Evolutionary conservation across 768 basidiomycete species (phyloP).

Genomic region (Grammothele lineata): DNA sequence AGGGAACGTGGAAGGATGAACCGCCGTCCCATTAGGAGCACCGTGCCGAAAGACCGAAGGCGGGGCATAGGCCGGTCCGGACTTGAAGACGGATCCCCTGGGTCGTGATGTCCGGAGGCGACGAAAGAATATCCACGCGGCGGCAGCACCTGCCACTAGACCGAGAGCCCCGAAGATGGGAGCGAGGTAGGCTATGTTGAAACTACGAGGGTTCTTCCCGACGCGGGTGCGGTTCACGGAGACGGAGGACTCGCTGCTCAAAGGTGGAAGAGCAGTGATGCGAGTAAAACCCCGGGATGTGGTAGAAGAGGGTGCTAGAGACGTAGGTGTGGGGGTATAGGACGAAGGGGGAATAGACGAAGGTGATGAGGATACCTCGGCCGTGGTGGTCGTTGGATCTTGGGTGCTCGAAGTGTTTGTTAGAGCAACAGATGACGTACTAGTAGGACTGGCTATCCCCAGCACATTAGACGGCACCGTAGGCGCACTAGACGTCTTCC

Average conservation of each 20-base stretch:
- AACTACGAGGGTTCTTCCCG: neutral
- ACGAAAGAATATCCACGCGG: no score
- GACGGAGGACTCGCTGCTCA: conserved; percentile 12
- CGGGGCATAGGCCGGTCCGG: conserved; percentile 27
- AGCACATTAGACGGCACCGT: neutral
- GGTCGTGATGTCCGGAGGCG: neutral
- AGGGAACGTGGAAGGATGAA: no score
- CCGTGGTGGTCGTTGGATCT: neutral
- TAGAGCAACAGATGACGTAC: neutral
- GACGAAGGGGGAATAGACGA: neutral
- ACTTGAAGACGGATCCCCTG: conserved; percentile 12
- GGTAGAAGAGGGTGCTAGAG: conserved; percentile 3
- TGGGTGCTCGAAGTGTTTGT: neutral
- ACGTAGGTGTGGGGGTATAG: neutral
- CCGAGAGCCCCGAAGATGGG: conserved; percentile 26
- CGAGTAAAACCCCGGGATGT: conserved; percentile 9
- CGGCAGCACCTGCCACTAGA: no score
- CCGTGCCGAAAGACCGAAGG: conserved; percentile 4
- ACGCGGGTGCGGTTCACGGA: neutral
- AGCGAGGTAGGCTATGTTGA: conserved; percentile 26
- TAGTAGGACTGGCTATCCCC: neutral
- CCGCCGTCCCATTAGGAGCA: no score
- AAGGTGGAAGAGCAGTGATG: conserved; percentile 25
- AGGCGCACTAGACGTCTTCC: neutral
- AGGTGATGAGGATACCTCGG: no score